Evolutionary conservation across 176 grass and related monocot species (phyloP), one percentile per base, ranked within the genome.

Genomic region (Luzula sylvatica): DNA sequence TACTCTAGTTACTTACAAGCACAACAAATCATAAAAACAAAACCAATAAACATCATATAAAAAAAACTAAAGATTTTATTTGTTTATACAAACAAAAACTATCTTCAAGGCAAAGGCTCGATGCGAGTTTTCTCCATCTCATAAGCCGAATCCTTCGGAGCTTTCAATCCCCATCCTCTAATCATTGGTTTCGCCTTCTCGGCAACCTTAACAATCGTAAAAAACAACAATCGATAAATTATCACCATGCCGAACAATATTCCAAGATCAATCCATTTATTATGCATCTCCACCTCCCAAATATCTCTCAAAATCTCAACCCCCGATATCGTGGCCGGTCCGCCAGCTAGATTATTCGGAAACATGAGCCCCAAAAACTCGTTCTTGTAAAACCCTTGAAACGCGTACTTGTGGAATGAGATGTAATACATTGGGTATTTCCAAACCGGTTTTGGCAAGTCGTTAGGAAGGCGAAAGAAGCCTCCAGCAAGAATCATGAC

Each of bases 401-500:
- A 83, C 9, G 76, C 70, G 26, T 94, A 87, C 69, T 81, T 94
- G 43, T 94, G 88, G 65, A 94, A 94, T 0, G 88, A 43, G 35
- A 94, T 25, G 46, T 87, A 94, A 69, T 94, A 94, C 76, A 94
- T 81, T 2, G 88, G 83, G 35, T 95, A 87, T 2, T 56, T 39
- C 88, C 88, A 95, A 13, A 94, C 46, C 0, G 83, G 79, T 16
- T 56, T 80, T 1, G 88, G 88, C 0, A 95, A 71, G 52, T 84
- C 88, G 12, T 72, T 7, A 3, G 83, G 83, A 4, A 83, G 75
- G 39, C 88, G 71, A 53, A 94, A 94, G 71, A 95, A 95, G 26
- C 88, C 88, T 3, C 88, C 83, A 26, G 64, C 69, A 60, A 95
- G 79, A 75, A 95, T 95, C 88, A 95, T 87, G 56, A 87, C 79